Conservation (phyloP, 208 protist genomes). For the Trypanosoma platydactyli region DNA sequence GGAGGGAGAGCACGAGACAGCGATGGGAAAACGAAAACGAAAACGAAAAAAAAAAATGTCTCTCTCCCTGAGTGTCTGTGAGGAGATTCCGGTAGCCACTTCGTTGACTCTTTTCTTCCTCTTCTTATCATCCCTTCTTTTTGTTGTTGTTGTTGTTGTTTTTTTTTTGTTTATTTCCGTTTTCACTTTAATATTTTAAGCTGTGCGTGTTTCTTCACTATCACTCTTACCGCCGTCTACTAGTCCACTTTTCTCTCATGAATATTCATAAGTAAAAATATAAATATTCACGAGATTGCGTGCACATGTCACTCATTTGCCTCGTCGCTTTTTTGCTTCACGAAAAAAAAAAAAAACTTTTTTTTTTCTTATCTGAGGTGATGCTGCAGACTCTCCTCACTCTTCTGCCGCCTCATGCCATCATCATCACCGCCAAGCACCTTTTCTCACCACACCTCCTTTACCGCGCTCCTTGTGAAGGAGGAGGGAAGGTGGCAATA, state of each 20-base stretch:
- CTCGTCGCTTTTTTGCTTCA: background rate
- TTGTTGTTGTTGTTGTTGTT: background rate
- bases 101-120: too few relatives aligned
- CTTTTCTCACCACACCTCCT: too few relatives aligned
- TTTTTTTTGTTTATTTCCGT: slow-evolving; percentile 10
- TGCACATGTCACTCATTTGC: background rate
- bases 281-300: slow-evolving; percentile 1
- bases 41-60: background rate
- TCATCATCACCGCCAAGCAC: too few relatives aligned
- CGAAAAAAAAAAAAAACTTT: too few relatives aligned
- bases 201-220: background rate
- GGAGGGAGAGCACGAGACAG: too few relatives aligned
- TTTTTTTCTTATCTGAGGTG: background rate
- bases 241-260: background rate
- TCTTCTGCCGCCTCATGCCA: too few relatives aligned
- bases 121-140: too few relatives aligned
- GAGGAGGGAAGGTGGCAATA: too few relatives aligned
- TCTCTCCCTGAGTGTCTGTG: background rate
- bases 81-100: background rate
- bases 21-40: background rate
- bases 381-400: too few relatives aligned
- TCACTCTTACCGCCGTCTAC: background rate
- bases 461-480: too few relatives aligned
- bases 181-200: background rate
- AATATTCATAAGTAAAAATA: slow-evolving; percentile 2